Evolutionary conservation across 1,139 yeast species (phyloP).

Genomic region (Torulaspora pretoriensis): DNA sequence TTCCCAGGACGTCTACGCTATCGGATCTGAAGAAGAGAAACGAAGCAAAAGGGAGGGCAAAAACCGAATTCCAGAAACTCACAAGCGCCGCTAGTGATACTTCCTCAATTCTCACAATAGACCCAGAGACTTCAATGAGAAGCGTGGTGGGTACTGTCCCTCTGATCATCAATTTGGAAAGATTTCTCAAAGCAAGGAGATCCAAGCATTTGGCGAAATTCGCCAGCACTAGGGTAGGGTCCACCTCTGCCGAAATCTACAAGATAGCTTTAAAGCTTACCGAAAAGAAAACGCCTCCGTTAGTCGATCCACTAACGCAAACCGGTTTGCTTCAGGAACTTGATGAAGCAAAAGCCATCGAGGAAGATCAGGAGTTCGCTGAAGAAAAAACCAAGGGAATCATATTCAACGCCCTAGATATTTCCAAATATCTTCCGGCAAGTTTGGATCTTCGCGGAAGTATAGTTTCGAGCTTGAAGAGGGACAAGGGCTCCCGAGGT

Average conservation of each 20-base stretch:
- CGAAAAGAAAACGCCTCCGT: conserved; percentile 53
- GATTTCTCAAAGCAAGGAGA: conserved; percentile 66
- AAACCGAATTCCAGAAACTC: conserved; percentile 33
- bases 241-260: conserved; percentile 62
- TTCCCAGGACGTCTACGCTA: conserved; percentile 49
- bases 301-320: conserved; percentile 36
- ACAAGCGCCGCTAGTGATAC: conserved; percentile 35
- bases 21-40: conserved; percentile 61
- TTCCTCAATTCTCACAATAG: conserved; percentile 38
- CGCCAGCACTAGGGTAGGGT: conserved; percentile 68
- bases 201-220: conserved; percentile 58
- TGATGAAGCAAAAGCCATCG: conserved; percentile 43
- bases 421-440: conserved; percentile 45
- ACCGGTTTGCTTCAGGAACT: conserved; percentile 40
- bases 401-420: conserved; percentile 50
- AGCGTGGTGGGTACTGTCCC: conserved; percentile 49
- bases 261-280: conserved; percentile 52
- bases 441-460: conserved; percentile 49
- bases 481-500: conserved; percentile 23
- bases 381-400: conserved; percentile 37
- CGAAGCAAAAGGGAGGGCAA: conserved; percentile 63
- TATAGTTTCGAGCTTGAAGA: conserved; percentile 39
- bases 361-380: conserved; percentile 27
- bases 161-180: conserved; percentile 58
- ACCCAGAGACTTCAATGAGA: conserved; percentile 35